Evolutionary conservation across 495 filamentous ascomycete genomes (phyloP).

Genomic region (Annulohypoxylon stygium): DNA sequence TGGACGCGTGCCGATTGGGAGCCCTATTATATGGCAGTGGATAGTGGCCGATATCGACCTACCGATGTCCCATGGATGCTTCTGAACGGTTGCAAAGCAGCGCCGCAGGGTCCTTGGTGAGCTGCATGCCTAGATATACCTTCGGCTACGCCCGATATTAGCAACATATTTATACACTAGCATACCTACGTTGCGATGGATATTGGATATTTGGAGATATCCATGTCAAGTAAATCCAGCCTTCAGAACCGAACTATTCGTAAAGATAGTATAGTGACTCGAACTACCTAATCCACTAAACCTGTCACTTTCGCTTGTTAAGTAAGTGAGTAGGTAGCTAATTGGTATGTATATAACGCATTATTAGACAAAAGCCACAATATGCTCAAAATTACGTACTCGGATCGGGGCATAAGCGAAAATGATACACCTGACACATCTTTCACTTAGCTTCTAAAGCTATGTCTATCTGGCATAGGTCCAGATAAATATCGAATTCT

Average conservation of each 20-base stretch:
- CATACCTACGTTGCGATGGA: neutral
- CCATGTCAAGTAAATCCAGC: conserved; percentile 4
- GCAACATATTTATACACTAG: conserved; percentile 8
- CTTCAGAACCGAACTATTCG: neutral
- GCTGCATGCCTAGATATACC: conserved; percentile 4
- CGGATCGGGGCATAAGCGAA: neutral
- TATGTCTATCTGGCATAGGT: neutral
- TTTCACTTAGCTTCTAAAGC: neutral
- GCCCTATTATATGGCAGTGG: conserved; percentile 27
- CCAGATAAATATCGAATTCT: conserved; percentile 25
- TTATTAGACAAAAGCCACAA: neutral
- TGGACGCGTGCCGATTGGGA: conserved; percentile 44
- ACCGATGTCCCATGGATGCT: conserved; percentile 23
- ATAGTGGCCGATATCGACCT: conserved; percentile 32
- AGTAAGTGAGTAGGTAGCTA: neutral
- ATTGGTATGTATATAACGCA: neutral
- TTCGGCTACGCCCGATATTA: conserved; percentile 31
- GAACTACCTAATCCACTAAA: neutral
- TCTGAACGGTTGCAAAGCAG: conserved; percentile 20
- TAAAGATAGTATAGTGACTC: neutral
- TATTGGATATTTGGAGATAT: conserved; percentile 12
- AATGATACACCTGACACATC: conserved; percentile 9
- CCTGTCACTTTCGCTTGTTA: neutral
- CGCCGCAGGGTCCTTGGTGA: conserved; percentile 14
- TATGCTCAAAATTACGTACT: neutral